Evolutionary conservation across 352 stramenopile genomes (phyloP).

Genomic region (Blastocystis sp.): DNA sequence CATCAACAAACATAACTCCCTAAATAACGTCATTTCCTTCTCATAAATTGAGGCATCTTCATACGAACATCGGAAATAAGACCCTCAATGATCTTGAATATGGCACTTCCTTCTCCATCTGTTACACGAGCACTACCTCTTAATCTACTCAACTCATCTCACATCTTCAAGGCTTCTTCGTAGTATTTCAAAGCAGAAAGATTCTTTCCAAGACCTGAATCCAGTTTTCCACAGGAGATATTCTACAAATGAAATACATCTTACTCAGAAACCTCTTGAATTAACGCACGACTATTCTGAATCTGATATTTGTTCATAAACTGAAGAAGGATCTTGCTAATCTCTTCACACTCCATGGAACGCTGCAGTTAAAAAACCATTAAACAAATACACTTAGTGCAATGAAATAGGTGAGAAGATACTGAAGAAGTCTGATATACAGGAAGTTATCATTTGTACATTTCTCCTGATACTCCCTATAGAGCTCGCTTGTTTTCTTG

Average conservation of each 20-base stretch:
- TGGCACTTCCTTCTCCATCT: conserved; percentile 23
- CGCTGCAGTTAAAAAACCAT: not conserved
- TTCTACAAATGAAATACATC: not conserved
- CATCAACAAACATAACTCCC: not conserved
- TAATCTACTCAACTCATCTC: not conserved
- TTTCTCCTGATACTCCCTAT: conserved; percentile 37
- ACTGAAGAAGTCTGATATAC: conserved; percentile 2
- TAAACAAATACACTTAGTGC: not conserved
- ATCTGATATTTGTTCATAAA: conserved; percentile 33
- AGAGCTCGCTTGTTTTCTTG: conserved; percentile 22
- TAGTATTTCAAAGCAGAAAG: conserved; percentile 1
- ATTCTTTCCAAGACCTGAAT: conserved; percentile 22
- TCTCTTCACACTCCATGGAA: conserved; percentile 16
- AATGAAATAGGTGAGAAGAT: conserved; percentile 21
- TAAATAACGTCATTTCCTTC: not conserved
- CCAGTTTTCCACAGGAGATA: conserved; percentile 22
- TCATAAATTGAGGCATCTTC: conserved; percentile 6
- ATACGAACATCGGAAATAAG: conserved; percentile 14
- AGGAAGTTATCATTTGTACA: conserved; percentile 50
- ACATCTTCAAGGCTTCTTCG: conserved; percentile 26
- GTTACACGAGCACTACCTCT: conserved; percentile 29
- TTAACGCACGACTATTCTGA: conserved; percentile 2
- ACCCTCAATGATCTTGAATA: conserved; percentile 19
- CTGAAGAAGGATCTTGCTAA: conserved; percentile 1
- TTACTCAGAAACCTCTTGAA: not conserved